Conservation (phyloP, 208 protist genomes). For the Leishmania braziliensis region DNA sequence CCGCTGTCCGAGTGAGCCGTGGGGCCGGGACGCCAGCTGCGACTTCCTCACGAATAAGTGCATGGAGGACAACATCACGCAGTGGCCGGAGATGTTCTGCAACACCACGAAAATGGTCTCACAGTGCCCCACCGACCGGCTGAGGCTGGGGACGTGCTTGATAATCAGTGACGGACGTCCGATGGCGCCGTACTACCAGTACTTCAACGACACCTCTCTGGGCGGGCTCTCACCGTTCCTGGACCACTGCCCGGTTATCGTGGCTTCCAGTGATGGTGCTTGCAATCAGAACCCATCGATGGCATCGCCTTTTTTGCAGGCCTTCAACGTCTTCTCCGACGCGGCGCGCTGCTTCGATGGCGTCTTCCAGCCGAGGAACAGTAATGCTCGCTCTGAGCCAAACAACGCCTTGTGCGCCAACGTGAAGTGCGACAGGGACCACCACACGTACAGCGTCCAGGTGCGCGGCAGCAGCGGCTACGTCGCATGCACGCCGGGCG, state of each 20-base stretch:
- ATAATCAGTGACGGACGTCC: no score
- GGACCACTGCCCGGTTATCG: background rate
- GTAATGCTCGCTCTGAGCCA: fast-evolving
- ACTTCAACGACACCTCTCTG: conserved; percentile 36
- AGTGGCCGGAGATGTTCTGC: conserved; percentile 58
- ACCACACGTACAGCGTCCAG: background rate
- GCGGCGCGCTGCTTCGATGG: conserved; percentile 1
- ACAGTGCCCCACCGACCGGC: background rate
- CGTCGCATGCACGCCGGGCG: background rate
- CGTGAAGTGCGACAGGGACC: background rate
- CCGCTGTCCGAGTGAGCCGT: no score
- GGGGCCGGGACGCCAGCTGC: conserved; percentile 69
- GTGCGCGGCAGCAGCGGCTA: background rate
- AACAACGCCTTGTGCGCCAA: background rate
- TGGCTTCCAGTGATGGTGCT: background rate
- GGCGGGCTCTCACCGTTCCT: background rate
- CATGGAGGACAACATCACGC: conserved; percentile 30
- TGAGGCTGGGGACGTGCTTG: background rate
- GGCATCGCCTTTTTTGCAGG: background rate
- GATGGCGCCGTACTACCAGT: conserved; percentile 35
- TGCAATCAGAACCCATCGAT: background rate
- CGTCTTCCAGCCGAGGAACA: background rate
- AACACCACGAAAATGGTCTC: background rate
- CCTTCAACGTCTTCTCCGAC: background rate
- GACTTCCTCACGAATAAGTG: conserved; percentile 48